A percentile compares a stretch with the other conserved stretches of the same genome.
Conservation (phyloP, 768 basidiomycete genomes). For the Pleurotus salmoneostramineus region DNA sequence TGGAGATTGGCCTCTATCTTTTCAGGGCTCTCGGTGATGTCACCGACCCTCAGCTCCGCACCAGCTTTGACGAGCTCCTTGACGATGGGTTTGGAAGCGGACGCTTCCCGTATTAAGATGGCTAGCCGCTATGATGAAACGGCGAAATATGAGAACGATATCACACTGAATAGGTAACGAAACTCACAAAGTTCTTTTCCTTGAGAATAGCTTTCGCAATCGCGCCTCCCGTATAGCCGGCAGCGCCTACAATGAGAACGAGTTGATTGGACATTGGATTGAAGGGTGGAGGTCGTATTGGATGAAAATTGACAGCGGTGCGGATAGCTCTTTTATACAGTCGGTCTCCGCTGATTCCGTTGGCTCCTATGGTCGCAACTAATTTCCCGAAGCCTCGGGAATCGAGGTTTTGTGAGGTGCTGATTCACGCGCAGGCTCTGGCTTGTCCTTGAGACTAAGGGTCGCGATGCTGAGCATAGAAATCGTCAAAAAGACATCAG, state of each 20-base stretch:
- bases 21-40: not conserved
- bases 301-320: too few relatives aligned
- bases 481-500: too few relatives aligned
- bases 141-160: not conserved
- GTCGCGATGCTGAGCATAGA: too few relatives aligned
- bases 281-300: not conserved
- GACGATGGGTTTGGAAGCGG: not conserved
- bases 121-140: not conserved
- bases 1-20: not conserved
- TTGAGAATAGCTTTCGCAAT: not conserved
- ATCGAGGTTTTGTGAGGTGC: too few relatives aligned
- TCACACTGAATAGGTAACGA: not conserved
- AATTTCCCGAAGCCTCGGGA: too few relatives aligned
- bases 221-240: not conserved
- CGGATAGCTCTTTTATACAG: too few relatives aligned
- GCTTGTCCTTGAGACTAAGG: too few relatives aligned
- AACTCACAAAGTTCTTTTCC: not conserved
- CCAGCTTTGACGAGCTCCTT: not conserved
- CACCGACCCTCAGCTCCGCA: not conserved
- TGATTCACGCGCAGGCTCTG: too few relatives aligned
- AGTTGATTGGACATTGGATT: not conserved
- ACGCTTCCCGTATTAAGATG: not conserved
- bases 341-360: too few relatives aligned
- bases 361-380: too few relatives aligned
- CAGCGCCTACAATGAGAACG: not conserved